Evolutionary conservation across 805 yeast species (phyloP), one percentile per base, ranked within the genome.

Genomic region (Ogataea kodamae): DNA sequence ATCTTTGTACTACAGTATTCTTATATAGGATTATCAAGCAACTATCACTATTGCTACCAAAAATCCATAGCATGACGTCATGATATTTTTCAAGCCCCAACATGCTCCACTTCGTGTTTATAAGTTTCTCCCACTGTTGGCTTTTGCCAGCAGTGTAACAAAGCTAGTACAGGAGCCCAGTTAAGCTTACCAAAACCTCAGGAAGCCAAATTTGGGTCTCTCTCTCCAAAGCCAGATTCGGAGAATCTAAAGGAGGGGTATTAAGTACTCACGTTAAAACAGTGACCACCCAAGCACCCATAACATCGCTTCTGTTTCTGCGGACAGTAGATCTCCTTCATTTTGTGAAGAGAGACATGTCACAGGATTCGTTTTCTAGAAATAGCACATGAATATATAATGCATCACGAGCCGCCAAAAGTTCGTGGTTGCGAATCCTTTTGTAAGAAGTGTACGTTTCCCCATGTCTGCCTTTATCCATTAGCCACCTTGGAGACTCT

Each of bases 141-240:
- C 72, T 70, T 17, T 78, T 72, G 25, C 78, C 73, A 7, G 81
- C 81, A 68, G 74, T 49, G 55, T 78, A 69, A 42, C 74, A 77
- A 40, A 65, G 74, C n/a, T 61, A 65, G 51, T 78, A 74, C 46
- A 79, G 64, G 22, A 83, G 82, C 20, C 56, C 82, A 83, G 61
- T 85, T 85, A 48, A 86, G 62, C 68, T 80, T 73, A 55, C 95
- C 95, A 48, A 82, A 86, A 3, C 95, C 95, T 76, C 88, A 74
- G 1, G 94, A 83, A 0, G 94, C 94, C 48, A 81, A 61, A 52
- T 86, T 58, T 0, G 95, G 78, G 39, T 73, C 68, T 41, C 72
- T 66, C 42, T 72, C 75, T 21, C 72, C 59, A 59, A 81, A 78
- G 25, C 81, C 82, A 15, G 88, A 76, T 37, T 78, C 70, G 14